Evolutionary conservation across 768 basidiomycete genomes (phyloP), one percentile per base, ranked within the genome.

Genomic region (Tulasnella sp.): DNA sequence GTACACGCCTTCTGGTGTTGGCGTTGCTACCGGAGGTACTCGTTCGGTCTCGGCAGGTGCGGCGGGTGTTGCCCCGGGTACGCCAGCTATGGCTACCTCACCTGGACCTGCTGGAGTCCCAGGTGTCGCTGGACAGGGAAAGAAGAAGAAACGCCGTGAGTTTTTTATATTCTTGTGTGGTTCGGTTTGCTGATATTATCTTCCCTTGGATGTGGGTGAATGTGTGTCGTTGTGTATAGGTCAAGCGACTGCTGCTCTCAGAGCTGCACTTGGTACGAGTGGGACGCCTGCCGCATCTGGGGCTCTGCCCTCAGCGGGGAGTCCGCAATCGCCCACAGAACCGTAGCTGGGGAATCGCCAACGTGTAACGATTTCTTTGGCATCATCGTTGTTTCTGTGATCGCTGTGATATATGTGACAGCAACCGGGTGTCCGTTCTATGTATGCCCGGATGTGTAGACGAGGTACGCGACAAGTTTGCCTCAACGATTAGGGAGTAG

Each of bases 131-230:
- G 55, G 55, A 4, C 42, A 45, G 35, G 55, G 55, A n/a, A 57
- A 57, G 42, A 57, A 57, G 55, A 57, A 57, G 35, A 57, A 49
- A 32, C 45, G 37, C 17, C 55, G 55, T 57, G 17, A 57, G 46
- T 46, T 17, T 21, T 45, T 57, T 25, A 17, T 17, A 9, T 14
- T 23, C 19, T 6, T 32, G 32, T 46, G 19, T 21, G 15, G 53
- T n/a, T 21, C 27, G 9, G 21, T n/a, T 41, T 27, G 15, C 39
- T 42, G 14, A 49, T 43, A 27, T n/a, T 39, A 4, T 45, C 14
- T 25, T 43, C 14, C 25, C 35, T 23, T 45, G 6, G 14, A n/a
- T n/a, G n/a, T n/a, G n/a, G 12, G 12, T 19, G 37, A 39, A 12
- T 39, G 12, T 39, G 37, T 12, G 37, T 39, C n/a, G n/a, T n/a